Conservation (phyloP, 495 filamentous ascomycete genomes). For the Penicillium fimorum region DNA sequence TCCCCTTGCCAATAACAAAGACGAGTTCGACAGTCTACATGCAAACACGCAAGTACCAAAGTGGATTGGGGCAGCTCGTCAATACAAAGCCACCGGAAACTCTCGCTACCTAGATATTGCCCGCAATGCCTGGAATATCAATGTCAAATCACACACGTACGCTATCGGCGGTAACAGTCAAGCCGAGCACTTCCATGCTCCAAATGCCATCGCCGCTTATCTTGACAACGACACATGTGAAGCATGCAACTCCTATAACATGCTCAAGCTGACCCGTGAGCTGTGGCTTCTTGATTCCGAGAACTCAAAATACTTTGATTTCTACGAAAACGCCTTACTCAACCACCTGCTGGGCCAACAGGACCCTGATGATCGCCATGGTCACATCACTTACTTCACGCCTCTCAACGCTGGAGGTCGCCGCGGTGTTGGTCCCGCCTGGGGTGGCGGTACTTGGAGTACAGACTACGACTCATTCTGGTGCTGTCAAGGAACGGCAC, state of each 20-base stretch:
- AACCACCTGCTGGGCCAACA: slow-evolving; percentile 5
- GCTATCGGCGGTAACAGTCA: slow-evolving; percentile 6
- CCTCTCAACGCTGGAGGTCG: slow-evolving; percentile 1
- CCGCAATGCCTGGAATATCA: slow-evolving; percentile 1
- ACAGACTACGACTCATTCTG: slow-evolving; percentile 7
- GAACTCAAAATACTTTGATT: not conserved
- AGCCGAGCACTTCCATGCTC: slow-evolving; percentile 3
- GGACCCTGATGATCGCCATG: not conserved
- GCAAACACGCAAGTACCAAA: slow-evolving; percentile 5
- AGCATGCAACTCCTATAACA: slow-evolving; percentile 6
- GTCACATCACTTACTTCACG: slow-evolving; percentile 1
- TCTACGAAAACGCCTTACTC: slow-evolving; percentile 2
- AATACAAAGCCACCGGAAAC: not conserved
- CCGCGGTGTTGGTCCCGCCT: slow-evolving; percentile 2
- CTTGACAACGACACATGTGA: not conserved
- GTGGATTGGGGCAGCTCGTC: slow-evolving; percentile 2
- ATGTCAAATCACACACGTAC: slow-evolving; percentile 1
- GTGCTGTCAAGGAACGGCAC: slow-evolving; percentile 3
- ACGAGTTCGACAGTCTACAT: slow-evolving; percentile 1
- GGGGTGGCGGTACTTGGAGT: slow-evolving; percentile 6
- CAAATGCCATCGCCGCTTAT: slow-evolving; percentile 5
- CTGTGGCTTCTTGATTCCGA: slow-evolving; percentile 5
- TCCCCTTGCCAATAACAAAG: not conserved
- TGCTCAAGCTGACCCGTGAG: slow-evolving; percentile 6
- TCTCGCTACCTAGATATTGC: slow-evolving; percentile 2